These are phyloP conservation scores for Schwanniomyces etchellsii DNA, from an alignment of 1,139 yeast genomes.

Conservation along the genomic window DNA sequence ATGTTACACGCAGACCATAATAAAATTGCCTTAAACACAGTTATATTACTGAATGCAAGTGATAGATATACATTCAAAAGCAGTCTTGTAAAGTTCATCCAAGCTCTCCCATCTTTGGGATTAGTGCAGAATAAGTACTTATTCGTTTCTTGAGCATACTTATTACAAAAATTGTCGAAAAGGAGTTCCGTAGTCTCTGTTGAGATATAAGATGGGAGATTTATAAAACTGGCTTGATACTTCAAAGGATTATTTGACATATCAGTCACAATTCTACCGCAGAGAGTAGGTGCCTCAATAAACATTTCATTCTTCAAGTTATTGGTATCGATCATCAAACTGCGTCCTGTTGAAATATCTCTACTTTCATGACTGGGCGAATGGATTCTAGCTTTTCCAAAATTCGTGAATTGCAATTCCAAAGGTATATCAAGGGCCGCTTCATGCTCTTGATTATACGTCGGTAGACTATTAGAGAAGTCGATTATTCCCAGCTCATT, in stretches of 20 bases:
- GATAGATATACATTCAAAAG: slow-evolving; percentile 1
- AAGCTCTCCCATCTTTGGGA: neutral
- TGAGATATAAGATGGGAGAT: slow-evolving; percentile 2
- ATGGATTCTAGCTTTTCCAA: neutral
- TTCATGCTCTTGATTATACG: neutral
- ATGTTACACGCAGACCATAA: slow-evolving; percentile 2
- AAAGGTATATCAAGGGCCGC: neutral
- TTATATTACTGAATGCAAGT: slow-evolving; percentile 3
- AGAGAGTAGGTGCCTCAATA: slow-evolving; percentile 4
- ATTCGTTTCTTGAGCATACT: slow-evolving; percentile 3
- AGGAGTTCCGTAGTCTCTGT: neutral
- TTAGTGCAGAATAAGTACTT: slow-evolving; percentile 1
- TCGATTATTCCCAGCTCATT: neutral
- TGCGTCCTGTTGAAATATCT: no score
- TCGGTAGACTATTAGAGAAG: neutral
- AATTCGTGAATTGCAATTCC: neutral
- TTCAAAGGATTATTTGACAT: neutral
- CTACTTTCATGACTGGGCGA: neutral
- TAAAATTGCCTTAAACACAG: slow-evolving; percentile 4
- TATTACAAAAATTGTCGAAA: slow-evolving; percentile 2
- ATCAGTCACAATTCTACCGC: neutral
- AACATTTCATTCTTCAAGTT: slow-evolving; percentile 4
- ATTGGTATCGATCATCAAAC: neutral
- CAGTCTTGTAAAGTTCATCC: neutral
- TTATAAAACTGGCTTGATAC: neutral